phyloP scores from a whole-genome alignment of 179 eudicot species.

The Beta macrorhiza region DNA sequence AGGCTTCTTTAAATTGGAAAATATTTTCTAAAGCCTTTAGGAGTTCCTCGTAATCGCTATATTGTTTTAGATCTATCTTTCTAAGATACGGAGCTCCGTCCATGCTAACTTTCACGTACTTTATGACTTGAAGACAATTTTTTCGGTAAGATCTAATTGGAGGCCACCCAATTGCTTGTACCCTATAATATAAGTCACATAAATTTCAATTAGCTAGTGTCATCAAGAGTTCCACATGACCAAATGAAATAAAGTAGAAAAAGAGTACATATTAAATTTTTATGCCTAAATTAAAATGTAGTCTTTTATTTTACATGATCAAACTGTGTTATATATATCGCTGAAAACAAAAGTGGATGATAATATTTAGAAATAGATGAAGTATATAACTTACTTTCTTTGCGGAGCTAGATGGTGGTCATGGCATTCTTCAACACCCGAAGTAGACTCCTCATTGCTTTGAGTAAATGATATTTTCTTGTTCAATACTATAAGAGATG shows the following conservation, averaged over 20 bases:
- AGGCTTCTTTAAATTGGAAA: slow-evolving; percentile 32
- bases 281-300: no score
- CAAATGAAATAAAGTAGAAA: neutral
- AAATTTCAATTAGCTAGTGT: neutral
- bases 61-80: slow-evolving; percentile 36
- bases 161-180: slow-evolving; percentile 47
- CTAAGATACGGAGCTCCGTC: slow-evolving; percentile 49
- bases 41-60: slow-evolving; percentile 33
- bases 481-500: no score
- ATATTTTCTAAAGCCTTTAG: slow-evolving; percentile 29
- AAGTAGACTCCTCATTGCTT: slow-evolving; percentile 20
- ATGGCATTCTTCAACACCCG: slow-evolving; percentile 6
- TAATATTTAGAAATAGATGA: no score
- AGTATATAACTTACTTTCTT: slow-evolving; percentile 26
- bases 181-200: slow-evolving; percentile 15
- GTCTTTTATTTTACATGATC: no score
- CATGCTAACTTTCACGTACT: slow-evolving; percentile 45
- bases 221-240: neutral
- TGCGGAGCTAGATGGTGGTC: slow-evolving; percentile 5
- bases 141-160: slow-evolving; percentile 38
- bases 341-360: no score
- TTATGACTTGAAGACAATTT: slow-evolving; percentile 25
- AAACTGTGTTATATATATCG: no score
- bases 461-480: slow-evolving; percentile 22
- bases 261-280: no score